Evolutionary conservation across 1,284 basidiomycete species (phyloP), one percentile per base, ranked within the genome.

Genomic region (Heterobasidion parviporum): DNA sequence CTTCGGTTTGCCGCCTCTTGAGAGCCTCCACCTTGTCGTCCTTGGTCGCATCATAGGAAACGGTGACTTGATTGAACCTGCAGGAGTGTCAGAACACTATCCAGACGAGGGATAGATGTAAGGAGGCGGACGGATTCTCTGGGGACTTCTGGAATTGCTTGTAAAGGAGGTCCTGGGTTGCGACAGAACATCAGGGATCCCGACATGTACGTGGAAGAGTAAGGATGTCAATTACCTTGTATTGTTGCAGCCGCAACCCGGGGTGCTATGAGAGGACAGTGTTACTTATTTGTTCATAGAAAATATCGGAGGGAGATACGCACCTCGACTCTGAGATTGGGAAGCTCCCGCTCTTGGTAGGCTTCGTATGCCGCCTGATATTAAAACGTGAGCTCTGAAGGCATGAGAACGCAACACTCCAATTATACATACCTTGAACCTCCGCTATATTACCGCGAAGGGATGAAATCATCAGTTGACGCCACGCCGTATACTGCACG

Each of bases 81-180:
- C 36, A 46, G 41, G 32, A 20, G 18, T 35, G 52, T 54, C 46
- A 52, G 34, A 10, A 41, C 26, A 26, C 6, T 35, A 32, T 45
- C 8, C 20, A n/a, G 34, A 16, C n/a, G 41, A 50, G 44, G 36
- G 41, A n/a, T 33, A 36, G 18, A 20, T 52, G 58, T 56, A 38
- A 15, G 14, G 26, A 47, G 35, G 15, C 41, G 66, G 74, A 94
- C 83, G 92, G 91, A 70, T 94, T 94, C 58, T 93, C 92, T 0
- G 89, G 87, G 8, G 87, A 86, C 69, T 94, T 94, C 71, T 94
- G 88, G 81, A 90, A 92, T 67, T 89, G 81, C 68, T 92, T 92
- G 77, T 77, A 82, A 47, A 90, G 70, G 47, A 89, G 68, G 54
- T 92, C 88, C 84, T 88, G n/a, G 34, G 15, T 51, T 20, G 10